These are phyloP conservation scores for Fusarium neocosmosporiellum DNA, from an alignment of 2,329 filamentous ascomycete species.

Conservation along the genomic window DNA sequence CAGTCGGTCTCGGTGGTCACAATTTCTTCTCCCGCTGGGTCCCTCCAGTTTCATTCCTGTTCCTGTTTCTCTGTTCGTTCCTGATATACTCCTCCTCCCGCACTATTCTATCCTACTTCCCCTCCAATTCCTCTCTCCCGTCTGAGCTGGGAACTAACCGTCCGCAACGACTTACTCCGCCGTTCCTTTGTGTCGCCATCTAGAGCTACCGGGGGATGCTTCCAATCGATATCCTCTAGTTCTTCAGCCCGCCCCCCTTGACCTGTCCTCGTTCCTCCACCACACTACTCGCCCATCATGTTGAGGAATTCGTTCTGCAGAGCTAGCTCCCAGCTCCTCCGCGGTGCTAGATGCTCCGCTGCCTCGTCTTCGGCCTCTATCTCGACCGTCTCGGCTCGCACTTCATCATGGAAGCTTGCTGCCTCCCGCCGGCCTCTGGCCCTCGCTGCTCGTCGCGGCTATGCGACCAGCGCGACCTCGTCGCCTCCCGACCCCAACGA, in stretches of 20 bases:
- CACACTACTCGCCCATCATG: slow-evolving; percentile 64
- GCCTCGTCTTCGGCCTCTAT: slow-evolving; percentile 55
- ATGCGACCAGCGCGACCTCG: slow-evolving; percentile 64
- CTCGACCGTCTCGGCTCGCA: slow-evolving; percentile 53
- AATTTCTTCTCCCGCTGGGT: slow-evolving; percentile 41
- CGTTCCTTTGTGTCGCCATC: slow-evolving; percentile 55
- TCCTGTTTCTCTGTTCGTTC: slow-evolving; percentile 18
- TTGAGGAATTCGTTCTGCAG: slow-evolving; percentile 76
- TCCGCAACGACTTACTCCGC: slow-evolving; percentile 59
- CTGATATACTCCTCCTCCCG: slow-evolving; percentile 21
- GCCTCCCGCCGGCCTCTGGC: slow-evolving; percentile 62
- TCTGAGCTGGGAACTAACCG: slow-evolving; percentile 24
- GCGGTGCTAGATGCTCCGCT: slow-evolving; percentile 62
- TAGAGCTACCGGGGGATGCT: slow-evolving; percentile 48
- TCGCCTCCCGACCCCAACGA: slow-evolving; percentile 83
- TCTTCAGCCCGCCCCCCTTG: slow-evolving; percentile 29
- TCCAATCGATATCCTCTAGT: slow-evolving; percentile 41
- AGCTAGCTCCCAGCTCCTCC: slow-evolving; percentile 72
- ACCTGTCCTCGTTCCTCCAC: slow-evolving; percentile 30
- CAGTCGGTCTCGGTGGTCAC: slow-evolving; percentile 25
- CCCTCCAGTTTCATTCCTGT: slow-evolving; percentile 1
- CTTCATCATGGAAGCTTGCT: slow-evolving; percentile 58
- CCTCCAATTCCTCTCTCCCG: slow-evolving; percentile 35
- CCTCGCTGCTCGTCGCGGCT: slow-evolving; percentile 61
- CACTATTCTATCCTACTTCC: slow-evolving; percentile 11